These are phyloP conservation scores for Candida neerlandica DNA, from an alignment of 1,139 yeast species.

Conservation along the genomic window DNA sequence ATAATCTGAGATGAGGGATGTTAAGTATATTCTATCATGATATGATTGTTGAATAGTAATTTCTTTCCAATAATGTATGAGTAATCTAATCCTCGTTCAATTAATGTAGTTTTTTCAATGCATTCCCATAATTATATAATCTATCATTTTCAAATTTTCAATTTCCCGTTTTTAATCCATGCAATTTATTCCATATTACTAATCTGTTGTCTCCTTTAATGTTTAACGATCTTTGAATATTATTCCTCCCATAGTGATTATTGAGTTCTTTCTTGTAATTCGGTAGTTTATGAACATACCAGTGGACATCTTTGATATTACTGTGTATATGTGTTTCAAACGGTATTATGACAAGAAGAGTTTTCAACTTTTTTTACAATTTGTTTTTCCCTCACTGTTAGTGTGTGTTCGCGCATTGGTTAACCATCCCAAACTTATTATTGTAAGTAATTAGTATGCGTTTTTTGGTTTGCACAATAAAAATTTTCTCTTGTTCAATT, in stretches of 20 bases:
- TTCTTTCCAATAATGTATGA: neutral
- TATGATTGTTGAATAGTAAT: neutral
- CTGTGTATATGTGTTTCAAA: conserved; percentile 12
- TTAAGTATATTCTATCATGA: neutral
- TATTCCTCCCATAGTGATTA: neutral
- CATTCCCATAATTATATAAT: neutral
- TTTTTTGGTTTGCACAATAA: conserved; percentile 6
- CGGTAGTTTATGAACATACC: conserved; percentile 25
- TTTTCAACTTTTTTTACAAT: conserved; percentile 7
- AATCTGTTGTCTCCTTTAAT: neutral
- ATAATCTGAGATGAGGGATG: neutral
- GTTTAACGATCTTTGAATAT: neutral
- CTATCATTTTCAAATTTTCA: neutral
- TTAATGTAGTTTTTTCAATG: neutral
- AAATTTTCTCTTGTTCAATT: neutral
- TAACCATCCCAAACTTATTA: neutral
- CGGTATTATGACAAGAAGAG: conserved; percentile 5
- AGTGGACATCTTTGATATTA: conserved; percentile 31
- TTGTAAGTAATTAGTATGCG: neutral
- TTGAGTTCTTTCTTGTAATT: neutral
- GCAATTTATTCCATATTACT: neutral
- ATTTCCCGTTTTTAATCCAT: no score
- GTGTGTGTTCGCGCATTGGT: neutral
- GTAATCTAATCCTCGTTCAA: neutral
- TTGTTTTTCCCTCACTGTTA: conserved; percentile 9